Conservation (phyloP, 768 basidiomycete genomes). For the Tulasnella sp. region DNA sequence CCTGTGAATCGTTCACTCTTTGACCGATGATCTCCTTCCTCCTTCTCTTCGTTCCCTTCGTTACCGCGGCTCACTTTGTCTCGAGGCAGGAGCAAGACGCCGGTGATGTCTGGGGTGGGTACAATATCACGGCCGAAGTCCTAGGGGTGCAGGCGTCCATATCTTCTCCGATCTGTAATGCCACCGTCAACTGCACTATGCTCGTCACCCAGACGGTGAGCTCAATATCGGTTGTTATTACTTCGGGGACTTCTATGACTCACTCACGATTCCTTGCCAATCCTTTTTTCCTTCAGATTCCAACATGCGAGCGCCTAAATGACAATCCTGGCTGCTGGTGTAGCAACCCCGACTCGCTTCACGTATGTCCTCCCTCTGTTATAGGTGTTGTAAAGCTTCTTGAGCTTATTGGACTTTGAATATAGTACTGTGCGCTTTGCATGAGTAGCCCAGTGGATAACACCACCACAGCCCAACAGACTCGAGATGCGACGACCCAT, state of each 20-base stretch:
- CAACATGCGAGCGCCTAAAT: not conserved
- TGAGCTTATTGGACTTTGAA: too few species aligned
- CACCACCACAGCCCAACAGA: conserved; percentile 8
- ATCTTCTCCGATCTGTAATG: conserved; percentile 5
- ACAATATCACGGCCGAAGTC: conserved; percentile 6
- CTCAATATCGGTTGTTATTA: too few species aligned
- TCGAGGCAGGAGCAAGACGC: not conserved
- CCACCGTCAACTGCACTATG: not conserved
- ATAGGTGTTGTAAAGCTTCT: too few species aligned
- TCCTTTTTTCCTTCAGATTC: too few species aligned
- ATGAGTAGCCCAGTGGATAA: conserved; percentile 10
- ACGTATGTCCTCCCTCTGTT: conserved; percentile 2
- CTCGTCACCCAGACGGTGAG: not conserved
- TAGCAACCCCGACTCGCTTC: conserved; percentile 2
- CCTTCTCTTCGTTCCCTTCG: too few species aligned
- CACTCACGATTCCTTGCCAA: too few species aligned
- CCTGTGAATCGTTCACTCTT: too few species aligned
- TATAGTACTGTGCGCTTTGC: conserved; percentile 13
- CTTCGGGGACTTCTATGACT: too few species aligned
- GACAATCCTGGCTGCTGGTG: conserved; percentile 13
- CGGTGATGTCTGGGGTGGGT: conserved; percentile 1
- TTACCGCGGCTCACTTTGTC: too few species aligned
- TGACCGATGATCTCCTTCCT: too few species aligned
- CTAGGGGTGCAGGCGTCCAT: not conserved
- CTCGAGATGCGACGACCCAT: not conserved